Evolutionary conservation across 2,329 filamentous ascomycete species (phyloP).

Genomic region (Pyricularia sp.): DNA sequence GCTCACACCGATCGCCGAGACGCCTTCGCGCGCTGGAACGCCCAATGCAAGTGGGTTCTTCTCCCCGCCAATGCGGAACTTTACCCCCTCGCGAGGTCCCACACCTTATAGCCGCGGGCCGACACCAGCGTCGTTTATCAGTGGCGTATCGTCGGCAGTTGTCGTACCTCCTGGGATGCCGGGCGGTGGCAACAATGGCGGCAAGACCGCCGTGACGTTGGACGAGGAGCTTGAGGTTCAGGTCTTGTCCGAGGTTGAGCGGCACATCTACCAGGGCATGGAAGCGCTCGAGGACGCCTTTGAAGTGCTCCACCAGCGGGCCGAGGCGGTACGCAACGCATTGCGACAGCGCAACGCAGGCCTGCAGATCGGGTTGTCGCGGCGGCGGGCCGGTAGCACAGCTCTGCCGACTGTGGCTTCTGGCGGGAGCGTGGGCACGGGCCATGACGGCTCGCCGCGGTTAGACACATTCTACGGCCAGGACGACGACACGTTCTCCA

Average conservation of each 20-base stretch:
- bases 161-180: slow-evolving; percentile 9
- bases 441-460: slow-evolving; percentile 6
- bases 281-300: slow-evolving; percentile 91
- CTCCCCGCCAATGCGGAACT: slow-evolving; percentile 31
- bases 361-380: slow-evolving; percentile 55
- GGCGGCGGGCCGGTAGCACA: slow-evolving; percentile 28
- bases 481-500: neutral
- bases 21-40: slow-evolving; percentile 36
- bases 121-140: slow-evolving; percentile 47
- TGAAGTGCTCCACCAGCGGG: slow-evolving; percentile 78
- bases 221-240: slow-evolving; percentile 93
- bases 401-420: neutral
- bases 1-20: slow-evolving; percentile 26
- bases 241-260: slow-evolving; percentile 80
- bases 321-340: slow-evolving; percentile 68
- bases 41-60: slow-evolving; percentile 38
- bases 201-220: slow-evolving; percentile 61
- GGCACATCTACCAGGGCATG: slow-evolving; percentile 91
- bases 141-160: slow-evolving; percentile 28
- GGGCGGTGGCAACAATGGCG: slow-evolving; percentile 23
- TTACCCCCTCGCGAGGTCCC: slow-evolving; percentile 40
- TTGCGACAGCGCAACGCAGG: slow-evolving; percentile 78
- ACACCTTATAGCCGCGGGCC: slow-evolving; percentile 38
- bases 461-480: slow-evolving; percentile 14
- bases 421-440: neutral